Conservation (phyloP, 1,284 basidiomycete genomes). For the Cystobasidiaceae sp. region DNA sequence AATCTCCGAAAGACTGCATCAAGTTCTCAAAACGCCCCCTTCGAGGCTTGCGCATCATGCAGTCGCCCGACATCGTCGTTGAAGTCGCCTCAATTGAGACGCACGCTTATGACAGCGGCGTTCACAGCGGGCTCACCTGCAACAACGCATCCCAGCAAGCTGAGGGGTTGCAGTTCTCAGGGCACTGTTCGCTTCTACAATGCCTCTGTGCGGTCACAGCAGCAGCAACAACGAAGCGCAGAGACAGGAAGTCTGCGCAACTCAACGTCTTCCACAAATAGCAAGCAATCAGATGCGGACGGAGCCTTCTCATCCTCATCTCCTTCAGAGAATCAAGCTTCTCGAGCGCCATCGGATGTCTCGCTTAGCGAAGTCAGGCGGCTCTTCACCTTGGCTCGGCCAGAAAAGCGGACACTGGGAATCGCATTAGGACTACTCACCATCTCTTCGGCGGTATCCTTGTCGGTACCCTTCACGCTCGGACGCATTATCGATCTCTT, state of each 20-base stretch:
- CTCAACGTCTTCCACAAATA: neutral
- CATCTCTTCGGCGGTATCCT: conserved; percentile 60
- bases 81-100: too few species aligned
- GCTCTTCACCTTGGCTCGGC: conserved; percentile 59
- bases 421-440: conserved; percentile 60
- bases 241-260: neutral
- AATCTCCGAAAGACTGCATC: too few species aligned
- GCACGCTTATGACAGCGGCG: neutral
- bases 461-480: conserved; percentile 84
- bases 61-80: too few species aligned
- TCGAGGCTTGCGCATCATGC: too few species aligned
- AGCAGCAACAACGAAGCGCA: neutral
- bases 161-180: too few species aligned
- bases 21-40: too few species aligned
- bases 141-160: too few species aligned
- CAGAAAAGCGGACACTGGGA: conserved; percentile 66
- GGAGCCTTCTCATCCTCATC: neutral
- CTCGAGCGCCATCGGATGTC: conserved; percentile 8
- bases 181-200: neutral
- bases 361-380: conserved; percentile 36
- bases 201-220: neutral
- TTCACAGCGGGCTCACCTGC: neutral
- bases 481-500: conserved; percentile 87
- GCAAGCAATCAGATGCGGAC: too few species aligned
- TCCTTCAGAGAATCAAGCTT: conserved; percentile 3